phyloP scores from a whole-genome alignment of 2,329 filamentous ascomycete genomes.

The Ophiostoma angusticollis region DNA sequence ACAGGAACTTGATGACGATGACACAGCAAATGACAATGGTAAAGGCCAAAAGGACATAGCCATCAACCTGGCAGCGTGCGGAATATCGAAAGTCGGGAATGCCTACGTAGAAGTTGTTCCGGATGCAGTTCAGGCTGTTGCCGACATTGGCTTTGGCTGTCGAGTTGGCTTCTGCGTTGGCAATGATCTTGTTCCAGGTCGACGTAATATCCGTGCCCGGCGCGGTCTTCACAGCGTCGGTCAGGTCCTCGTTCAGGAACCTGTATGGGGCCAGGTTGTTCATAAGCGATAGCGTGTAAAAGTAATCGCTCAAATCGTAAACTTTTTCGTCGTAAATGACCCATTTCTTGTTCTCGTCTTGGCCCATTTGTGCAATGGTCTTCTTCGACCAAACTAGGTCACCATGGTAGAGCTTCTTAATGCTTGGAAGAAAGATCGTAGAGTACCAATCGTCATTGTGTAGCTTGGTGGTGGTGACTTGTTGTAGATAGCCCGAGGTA shows the following conservation, averaged over 20 bases:
- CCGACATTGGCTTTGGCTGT: conserved; percentile 36
- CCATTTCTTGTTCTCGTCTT: conserved; percentile 60
- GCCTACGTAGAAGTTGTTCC: conserved; percentile 73
- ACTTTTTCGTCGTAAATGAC: conserved; percentile 62
- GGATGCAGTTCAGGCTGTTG: conserved; percentile 67
- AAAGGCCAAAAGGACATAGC: conserved; percentile 79
- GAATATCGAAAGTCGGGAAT: conserved; percentile 71
- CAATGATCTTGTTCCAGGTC: conserved; percentile 44
- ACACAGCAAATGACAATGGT: conserved; percentile 72
- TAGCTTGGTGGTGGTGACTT: conserved; percentile 45
- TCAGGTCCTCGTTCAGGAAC: conserved; percentile 60
- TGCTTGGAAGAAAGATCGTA: conserved; percentile 58
- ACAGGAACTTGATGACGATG: conserved; percentile 78
- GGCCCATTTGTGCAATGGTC: conserved; percentile 51
- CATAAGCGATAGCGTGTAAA: conserved; percentile 54
- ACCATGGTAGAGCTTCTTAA: conserved; percentile 79
- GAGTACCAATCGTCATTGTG: conserved; percentile 63
- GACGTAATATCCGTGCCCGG: conserved; percentile 67
- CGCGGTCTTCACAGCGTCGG: conserved; percentile 57
- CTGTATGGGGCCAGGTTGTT: conserved; percentile 44
- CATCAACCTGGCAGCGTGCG: conserved; percentile 71
- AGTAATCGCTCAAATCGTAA: conserved; percentile 89
- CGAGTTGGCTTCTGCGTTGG: conserved; percentile 39
- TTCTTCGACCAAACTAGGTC: conserved; percentile 59
- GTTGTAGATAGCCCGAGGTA: conserved; percentile 50